phyloP scores from a whole-genome alignment of 2,329 filamentous ascomycete species.

The Colletotrichum neosansevieriae region DNA sequence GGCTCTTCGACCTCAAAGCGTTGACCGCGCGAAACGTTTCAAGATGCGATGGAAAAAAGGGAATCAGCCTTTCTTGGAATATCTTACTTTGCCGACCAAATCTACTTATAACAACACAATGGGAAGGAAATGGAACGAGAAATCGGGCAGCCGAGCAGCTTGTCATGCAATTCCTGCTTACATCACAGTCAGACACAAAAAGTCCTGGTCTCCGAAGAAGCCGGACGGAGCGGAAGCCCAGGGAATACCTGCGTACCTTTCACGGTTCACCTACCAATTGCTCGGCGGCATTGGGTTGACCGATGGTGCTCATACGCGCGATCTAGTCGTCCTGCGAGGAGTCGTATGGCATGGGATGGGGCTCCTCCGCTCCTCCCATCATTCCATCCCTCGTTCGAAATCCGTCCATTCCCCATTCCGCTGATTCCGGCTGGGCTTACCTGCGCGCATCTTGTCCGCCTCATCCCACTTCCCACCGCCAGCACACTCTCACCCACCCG shows the following conservation, averaged over 20 bases:
- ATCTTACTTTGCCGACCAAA: constrained; percentile 3
- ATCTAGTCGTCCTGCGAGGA: constrained; percentile 10
- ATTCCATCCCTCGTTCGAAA: constrained; percentile 9
- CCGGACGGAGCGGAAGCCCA: constrained; percentile 38
- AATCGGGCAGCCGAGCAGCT: constrained; percentile 6
- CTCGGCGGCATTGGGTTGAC: constrained; percentile 1
- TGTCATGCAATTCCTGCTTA: constrained; percentile 27
- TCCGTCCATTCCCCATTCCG: constrained; percentile 37
- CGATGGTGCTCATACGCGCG: background rate
- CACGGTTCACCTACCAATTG: background rate
- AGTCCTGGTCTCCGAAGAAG: constrained; percentile 34
- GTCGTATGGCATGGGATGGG: constrained; percentile 10
- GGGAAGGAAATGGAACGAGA: background rate
- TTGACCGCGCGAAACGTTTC: constrained; percentile 9
- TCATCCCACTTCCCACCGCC: constrained; percentile 14
- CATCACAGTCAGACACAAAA: constrained; percentile 19
- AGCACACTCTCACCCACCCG: constrained; percentile 4
- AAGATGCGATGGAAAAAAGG: constrained; percentile 15
- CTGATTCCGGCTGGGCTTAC: constrained; percentile 32
- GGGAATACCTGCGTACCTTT: constrained; percentile 12
- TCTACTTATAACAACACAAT: constrained; percentile 27
- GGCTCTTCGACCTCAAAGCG: constrained; percentile 3
- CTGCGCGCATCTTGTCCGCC: background rate
- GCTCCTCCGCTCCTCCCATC: constrained; percentile 10
- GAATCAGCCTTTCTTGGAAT: constrained; percentile 7